These are phyloP conservation scores for Lasiosphaeria miniovina DNA, from an alignment of 495 filamentous ascomycete species.

Conservation along the genomic window DNA sequence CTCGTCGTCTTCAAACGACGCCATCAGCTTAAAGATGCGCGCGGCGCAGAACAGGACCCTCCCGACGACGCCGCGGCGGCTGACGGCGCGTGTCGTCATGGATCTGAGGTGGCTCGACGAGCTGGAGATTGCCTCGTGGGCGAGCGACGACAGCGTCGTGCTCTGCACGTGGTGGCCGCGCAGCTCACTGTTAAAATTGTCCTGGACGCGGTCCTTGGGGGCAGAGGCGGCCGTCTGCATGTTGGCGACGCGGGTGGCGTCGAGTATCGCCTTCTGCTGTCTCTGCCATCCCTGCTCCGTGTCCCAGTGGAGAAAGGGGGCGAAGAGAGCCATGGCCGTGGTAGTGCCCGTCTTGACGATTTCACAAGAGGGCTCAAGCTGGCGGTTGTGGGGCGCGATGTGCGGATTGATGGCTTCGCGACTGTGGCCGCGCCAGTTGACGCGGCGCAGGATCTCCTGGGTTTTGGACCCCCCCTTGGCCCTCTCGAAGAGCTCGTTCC, in stretches of 20 bases:
- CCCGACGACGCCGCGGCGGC: slow-evolving; percentile 15
- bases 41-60: slow-evolving; percentile 16
- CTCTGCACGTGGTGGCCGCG: slow-evolving; percentile 13
- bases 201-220: slow-evolving; percentile 10
- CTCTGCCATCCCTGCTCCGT: slow-evolving; percentile 12
- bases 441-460: slow-evolving; percentile 16
- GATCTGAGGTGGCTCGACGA: slow-evolving; percentile 16
- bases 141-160: slow-evolving; percentile 12
- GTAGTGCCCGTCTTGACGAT: slow-evolving; percentile 6
- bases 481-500: slow-evolving; percentile 15
- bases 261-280: slow-evolving; percentile 12
- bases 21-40: slow-evolving; percentile 15
- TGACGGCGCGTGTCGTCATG: slow-evolving; percentile 14
- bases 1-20: slow-evolving; percentile 14
- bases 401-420: slow-evolving; percentile 12
- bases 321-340: not conserved
- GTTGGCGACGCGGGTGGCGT: slow-evolving; percentile 7
- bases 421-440: slow-evolving; percentile 15
- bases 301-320: slow-evolving; percentile 19
- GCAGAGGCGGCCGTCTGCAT: slow-evolving; percentile 2
- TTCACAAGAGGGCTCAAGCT: slow-evolving; percentile 10
- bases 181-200: slow-evolving; percentile 17
- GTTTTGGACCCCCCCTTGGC: slow-evolving; percentile 12
- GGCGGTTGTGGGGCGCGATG: slow-evolving; percentile 13
- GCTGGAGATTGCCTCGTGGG: slow-evolving; percentile 8